These are phyloP conservation scores for Parmelia sp. DNA, from an alignment of 495 filamentous ascomycete species.

Conservation along the genomic window DNA sequence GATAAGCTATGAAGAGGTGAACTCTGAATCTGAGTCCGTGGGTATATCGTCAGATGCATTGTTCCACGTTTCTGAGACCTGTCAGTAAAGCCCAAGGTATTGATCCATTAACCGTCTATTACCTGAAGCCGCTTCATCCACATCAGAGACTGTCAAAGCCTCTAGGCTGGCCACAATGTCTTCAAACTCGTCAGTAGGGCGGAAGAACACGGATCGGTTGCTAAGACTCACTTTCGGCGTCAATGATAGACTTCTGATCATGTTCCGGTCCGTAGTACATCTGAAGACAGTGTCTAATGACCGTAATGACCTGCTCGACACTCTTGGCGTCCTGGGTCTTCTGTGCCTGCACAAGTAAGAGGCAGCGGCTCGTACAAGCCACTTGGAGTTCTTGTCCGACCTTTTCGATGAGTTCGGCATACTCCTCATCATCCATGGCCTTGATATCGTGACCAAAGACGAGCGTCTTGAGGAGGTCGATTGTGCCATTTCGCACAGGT, in stretches of 20 bases:
- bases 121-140: constrained; percentile 25
- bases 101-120: background rate
- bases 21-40: constrained; percentile 24
- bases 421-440: constrained; percentile 31
- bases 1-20: constrained; percentile 18
- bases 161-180: constrained; percentile 17
- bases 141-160: constrained; percentile 23
- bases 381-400: constrained; percentile 36
- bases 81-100: constrained; percentile 11
- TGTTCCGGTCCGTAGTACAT: constrained; percentile 41
- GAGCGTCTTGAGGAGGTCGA: constrained; percentile 49
- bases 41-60: constrained; percentile 22
- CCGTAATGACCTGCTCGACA: constrained; percentile 35
- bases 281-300: constrained; percentile 40
- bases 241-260: constrained; percentile 32
- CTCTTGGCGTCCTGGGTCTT: constrained; percentile 34
- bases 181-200: constrained; percentile 18
- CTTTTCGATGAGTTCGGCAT: constrained; percentile 28
- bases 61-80: constrained; percentile 17
- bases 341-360: constrained; percentile 19
- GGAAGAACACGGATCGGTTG: constrained; percentile 4
- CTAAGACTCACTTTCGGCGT: constrained; percentile 36
- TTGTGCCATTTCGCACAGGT: constrained; percentile 46
- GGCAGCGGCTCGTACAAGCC: constrained; percentile 35
- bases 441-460: constrained; percentile 43